phyloP scores from a whole-genome alignment of 352 stramenopile species.

The Chrysophaeum taylorii region DNA sequence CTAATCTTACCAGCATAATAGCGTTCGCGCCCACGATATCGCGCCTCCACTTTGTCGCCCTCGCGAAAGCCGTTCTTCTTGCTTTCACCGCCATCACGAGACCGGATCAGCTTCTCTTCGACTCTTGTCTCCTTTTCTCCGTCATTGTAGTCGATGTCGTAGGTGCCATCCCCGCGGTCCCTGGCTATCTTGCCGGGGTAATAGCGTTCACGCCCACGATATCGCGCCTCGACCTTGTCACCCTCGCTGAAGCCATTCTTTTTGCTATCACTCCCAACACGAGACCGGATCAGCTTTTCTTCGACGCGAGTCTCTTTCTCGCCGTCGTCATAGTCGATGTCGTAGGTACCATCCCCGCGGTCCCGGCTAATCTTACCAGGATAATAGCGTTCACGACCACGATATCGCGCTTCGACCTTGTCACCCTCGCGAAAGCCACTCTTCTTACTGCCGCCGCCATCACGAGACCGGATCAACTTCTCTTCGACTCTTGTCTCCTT shows the following conservation, averaged over 20 bases:
- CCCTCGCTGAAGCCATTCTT: conserved; percentile 37
- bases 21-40: conserved; percentile 44
- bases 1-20: conserved; percentile 59
- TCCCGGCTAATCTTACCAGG: conserved; percentile 51
- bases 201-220: conserved; percentile 41
- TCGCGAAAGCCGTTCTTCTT: conserved; percentile 29
- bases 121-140: conserved; percentile 43
- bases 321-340: conserved; percentile 51
- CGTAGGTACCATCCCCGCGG: conserved; percentile 39
- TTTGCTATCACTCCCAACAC: neutral
- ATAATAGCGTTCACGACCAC: conserved; percentile 55
- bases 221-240: conserved; percentile 50
- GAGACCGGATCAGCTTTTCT: conserved; percentile 26
- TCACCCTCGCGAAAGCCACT: conserved; percentile 34
- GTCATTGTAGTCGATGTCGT: conserved; percentile 49
- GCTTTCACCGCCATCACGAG: neutral
- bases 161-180: conserved; percentile 45
- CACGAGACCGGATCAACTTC: conserved; percentile 26
- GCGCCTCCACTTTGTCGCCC: conserved; percentile 50
- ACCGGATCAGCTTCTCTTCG: too few species aligned
- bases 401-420: conserved; percentile 53
- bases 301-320: conserved; percentile 39
- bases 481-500: conserved; percentile 30
- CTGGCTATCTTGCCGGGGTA: conserved; percentile 45
- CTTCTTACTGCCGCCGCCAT: neutral